Evolutionary conservation across 495 filamentous ascomycete genomes (phyloP).

Genomic region (Penicillium coffeae): DNA sequence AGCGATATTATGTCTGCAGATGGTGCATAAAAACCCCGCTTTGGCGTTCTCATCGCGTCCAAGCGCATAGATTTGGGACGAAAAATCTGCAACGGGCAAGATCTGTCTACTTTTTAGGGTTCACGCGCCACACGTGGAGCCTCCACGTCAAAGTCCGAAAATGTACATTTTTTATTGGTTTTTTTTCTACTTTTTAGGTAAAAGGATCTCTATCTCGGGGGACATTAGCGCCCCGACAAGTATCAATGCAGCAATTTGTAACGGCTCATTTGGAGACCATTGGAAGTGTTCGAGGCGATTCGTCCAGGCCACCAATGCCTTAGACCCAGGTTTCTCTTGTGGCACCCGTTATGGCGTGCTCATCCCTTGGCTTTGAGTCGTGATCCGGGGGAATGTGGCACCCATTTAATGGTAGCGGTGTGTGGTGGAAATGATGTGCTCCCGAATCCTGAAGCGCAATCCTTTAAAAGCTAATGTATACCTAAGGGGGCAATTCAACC

Average conservation of each 20-base stretch:
- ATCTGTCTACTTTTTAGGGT: conserved; percentile 1
- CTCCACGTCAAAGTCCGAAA: conserved; percentile 6
- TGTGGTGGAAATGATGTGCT: not conserved
- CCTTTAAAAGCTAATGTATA: not conserved
- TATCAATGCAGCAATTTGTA: not conserved
- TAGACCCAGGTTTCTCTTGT: conserved; percentile 5
- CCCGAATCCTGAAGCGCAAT: too few relatives aligned
- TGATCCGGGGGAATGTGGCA: conserved; percentile 21
- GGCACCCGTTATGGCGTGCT: conserved; percentile 21
- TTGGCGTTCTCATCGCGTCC: not conserved
- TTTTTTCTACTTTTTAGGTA: too few relatives aligned
- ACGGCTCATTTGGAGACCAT: not conserved
- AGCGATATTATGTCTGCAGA: not conserved
- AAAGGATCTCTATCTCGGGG: not conserved
- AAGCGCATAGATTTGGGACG: too few relatives aligned
- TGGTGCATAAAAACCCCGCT: not conserved
- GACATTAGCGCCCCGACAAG: not conserved
- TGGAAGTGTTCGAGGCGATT: too few relatives aligned
- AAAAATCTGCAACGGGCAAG: not conserved
- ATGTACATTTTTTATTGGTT: not conserved
- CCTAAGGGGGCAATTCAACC: too few relatives aligned
- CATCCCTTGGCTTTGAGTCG: conserved; percentile 14
- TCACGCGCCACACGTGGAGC: conserved; percentile 5
- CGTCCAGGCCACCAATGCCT: too few relatives aligned
- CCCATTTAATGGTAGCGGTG: conserved; percentile 8